A percentile compares a stretch with the other conserved stretches of the same genome.
Conservation (phyloP, 768 basidiomycete species). For the Collybiopsis luxurians region DNA sequence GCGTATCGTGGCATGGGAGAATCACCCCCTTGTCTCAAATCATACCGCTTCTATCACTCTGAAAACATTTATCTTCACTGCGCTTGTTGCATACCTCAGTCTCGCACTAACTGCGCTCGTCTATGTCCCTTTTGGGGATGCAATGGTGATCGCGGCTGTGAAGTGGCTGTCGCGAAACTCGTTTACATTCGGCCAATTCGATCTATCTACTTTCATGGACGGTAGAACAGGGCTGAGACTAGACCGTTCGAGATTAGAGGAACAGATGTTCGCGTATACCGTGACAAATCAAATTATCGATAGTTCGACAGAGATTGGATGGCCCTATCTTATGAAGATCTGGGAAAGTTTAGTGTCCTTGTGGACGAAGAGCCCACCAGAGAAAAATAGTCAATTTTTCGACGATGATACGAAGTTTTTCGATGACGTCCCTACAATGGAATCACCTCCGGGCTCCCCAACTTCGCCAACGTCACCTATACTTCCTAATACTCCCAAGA, state of each 20-base stretch:
- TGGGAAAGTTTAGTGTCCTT: background rate
- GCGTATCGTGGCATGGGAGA: slow-evolving; percentile 85
- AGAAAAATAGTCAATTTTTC: background rate
- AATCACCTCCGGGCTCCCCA: background rate
- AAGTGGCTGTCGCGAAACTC: slow-evolving; percentile 44
- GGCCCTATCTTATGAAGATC: slow-evolving; percentile 58
- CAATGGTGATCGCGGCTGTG: slow-evolving; percentile 43
- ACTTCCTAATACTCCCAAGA: background rate
- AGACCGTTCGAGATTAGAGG: slow-evolving; percentile 65
- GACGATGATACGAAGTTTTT: background rate
- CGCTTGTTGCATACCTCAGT: slow-evolving; percentile 88
- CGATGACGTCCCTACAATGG: background rate
- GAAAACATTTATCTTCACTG: slow-evolving; percentile 88
- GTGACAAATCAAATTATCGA: slow-evolving; percentile 87
- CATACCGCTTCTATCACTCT: slow-evolving; percentile 79
- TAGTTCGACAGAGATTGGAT: slow-evolving; percentile 72
- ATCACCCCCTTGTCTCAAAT: slow-evolving; percentile 78
- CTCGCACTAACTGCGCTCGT: slow-evolving; percentile 93
- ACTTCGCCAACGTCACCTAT: background rate
- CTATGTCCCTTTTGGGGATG: slow-evolving; percentile 92
- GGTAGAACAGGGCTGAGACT: slow-evolving; percentile 26
- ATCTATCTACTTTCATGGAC: slow-evolving; percentile 18
- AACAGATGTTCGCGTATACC: slow-evolving; percentile 91
- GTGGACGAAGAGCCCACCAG: background rate
- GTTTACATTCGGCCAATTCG: slow-evolving; percentile 42